Conservation (phyloP, 495 filamentous ascomycete genomes). For the Opeltia flavorubescens region DNA sequence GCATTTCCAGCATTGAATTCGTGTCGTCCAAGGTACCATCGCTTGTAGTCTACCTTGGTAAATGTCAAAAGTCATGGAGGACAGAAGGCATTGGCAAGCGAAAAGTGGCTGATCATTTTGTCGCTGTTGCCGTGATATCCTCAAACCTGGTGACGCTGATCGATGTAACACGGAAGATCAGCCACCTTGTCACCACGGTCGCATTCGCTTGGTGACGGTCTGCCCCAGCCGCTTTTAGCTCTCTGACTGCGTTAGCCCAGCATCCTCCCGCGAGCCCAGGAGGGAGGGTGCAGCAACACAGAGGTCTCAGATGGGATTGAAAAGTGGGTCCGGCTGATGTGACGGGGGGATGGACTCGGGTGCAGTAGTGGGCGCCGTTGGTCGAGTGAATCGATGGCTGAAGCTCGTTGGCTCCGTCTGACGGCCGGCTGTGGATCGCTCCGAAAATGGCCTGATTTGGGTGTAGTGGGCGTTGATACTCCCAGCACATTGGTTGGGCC, state of each 20-base stretch:
- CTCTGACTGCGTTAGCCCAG: background rate
- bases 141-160: background rate
- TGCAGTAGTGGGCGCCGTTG: background rate
- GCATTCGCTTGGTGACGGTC: background rate
- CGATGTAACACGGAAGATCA: background rate
- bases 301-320: background rate
- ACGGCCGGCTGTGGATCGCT: background rate
- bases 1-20: too few relatives aligned
- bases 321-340: background rate
- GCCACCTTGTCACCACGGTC: background rate
- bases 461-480: background rate
- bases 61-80: too few relatives aligned
- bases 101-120: too few relatives aligned
- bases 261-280: conserved; percentile 1
- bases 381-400: background rate
- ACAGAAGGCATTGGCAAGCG: too few relatives aligned
- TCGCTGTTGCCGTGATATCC: too few relatives aligned
- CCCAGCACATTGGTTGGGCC: background rate
- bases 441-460: background rate
- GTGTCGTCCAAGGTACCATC: too few relatives aligned
- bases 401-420: background rate
- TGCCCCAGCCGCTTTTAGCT: background rate
- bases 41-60: too few relatives aligned
- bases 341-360: background rate
- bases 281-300: background rate